Evolutionary conservation across 2,329 filamentous ascomycete genomes (phyloP), one percentile per base, ranked within the genome.

Genomic region (Cadophora malorum): DNA sequence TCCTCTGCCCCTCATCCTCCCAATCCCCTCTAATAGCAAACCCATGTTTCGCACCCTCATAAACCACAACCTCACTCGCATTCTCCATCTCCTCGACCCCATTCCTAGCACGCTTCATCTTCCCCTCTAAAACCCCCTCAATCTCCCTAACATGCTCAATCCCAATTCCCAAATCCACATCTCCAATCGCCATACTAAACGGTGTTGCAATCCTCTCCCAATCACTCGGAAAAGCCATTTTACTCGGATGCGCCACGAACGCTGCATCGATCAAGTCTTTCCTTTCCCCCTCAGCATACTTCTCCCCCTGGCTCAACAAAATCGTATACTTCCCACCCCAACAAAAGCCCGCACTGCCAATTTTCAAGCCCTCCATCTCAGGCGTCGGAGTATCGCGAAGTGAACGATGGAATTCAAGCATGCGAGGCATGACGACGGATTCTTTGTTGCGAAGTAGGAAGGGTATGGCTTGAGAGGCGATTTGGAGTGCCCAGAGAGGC

Each of bases 211-310:
- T 75, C 47, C 78, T 79, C 35, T 83, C 78, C 25, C 56, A 56
- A 55, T 88, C 85, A 12, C 69, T 78, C 0, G 83, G 82, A 3
- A 87, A 64, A 0, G 70, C 74, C 38, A 88, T 68, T 33, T 81
- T 71, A 67, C 80, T 83, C 3, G 85, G 85, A 71, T 87, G 85
- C 9, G 80, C 83, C 0, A 81, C 80, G 72, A 86, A 86, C 10
- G 76, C 84, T 4, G 79, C 83, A 70, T 86, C 81, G 56, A 87
- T 76, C 16, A 87, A 79, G 0, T 1, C 16, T 25, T 6, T 19
- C 23, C 23, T 33, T 33, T n/a, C 25, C 16, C 23, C 50, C 16
- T 28, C 50, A 10, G 1, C 50, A 9, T 56, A 79, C 23, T 3
- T 14, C 41, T 45, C 12, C 16, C 16, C 16, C 41, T 81, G 80